Evolutionary conservation across 495 filamentous ascomycete species (phyloP).

Genomic region (Cladorrhinum samala): DNA sequence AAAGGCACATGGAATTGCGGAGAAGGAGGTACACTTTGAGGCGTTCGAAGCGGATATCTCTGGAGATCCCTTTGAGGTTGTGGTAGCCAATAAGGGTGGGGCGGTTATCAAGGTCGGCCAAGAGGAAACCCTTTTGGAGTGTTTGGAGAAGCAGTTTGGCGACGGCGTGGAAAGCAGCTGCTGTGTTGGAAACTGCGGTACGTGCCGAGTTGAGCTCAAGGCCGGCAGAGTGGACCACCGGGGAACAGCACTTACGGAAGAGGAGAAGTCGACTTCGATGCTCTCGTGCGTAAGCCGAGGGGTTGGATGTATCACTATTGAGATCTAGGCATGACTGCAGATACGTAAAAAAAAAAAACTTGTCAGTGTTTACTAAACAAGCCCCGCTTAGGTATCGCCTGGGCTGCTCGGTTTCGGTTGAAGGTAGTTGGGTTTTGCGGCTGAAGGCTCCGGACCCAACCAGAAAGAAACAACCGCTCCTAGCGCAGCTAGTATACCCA

Average conservation of each 20-base stretch:
- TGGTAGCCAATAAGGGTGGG: slow-evolving; percentile 30
- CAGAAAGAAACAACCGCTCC: slow-evolving; percentile 19
- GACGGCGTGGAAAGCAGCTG: slow-evolving; percentile 45
- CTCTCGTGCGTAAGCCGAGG: slow-evolving; percentile 46
- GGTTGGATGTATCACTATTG: slow-evolving; percentile 39
- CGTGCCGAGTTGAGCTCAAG: slow-evolving; percentile 46
- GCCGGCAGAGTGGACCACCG: slow-evolving; percentile 48
- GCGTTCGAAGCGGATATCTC: slow-evolving; percentile 45
- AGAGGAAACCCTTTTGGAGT: slow-evolving; percentile 42
- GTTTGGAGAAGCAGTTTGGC: slow-evolving; percentile 30
- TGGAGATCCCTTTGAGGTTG: slow-evolving; percentile 51
- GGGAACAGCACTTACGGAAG: slow-evolving; percentile 41
- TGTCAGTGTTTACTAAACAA: too few relatives aligned
- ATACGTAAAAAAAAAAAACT: not conserved
- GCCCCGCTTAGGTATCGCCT: not conserved
- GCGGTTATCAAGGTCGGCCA: slow-evolving; percentile 30
- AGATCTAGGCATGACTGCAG: slow-evolving; percentile 26
- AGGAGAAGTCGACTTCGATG: slow-evolving; percentile 38
- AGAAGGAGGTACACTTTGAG: slow-evolving; percentile 50
- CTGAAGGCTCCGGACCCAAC: slow-evolving; percentile 7
- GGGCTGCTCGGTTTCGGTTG: not conserved
- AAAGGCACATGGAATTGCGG: slow-evolving; percentile 30
- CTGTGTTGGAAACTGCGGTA: slow-evolving; percentile 55
- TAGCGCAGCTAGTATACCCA: slow-evolving; percentile 38
- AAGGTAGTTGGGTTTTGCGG: not conserved